Conservation (phyloP, 108 stramenopile species). For the Fistulifera solaris region DNA sequence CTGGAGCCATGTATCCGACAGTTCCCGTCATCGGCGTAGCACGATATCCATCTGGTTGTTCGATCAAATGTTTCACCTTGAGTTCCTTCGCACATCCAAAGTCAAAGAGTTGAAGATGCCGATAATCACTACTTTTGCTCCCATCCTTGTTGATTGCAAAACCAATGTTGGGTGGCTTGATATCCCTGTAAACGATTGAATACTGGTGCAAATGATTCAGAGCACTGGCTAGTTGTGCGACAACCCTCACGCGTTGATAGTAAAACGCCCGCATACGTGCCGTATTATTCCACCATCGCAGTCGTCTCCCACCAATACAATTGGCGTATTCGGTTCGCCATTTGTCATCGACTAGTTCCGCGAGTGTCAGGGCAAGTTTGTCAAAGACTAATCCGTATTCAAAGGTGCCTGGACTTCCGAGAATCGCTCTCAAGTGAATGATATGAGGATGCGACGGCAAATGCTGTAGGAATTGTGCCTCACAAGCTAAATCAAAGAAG, state of each 20-base stretch:
- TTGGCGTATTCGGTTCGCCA: not conserved
- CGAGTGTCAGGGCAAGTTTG: slow-evolving; percentile 41
- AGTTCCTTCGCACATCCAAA: slow-evolving; percentile 67
- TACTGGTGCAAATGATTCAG: slow-evolving; percentile 23
- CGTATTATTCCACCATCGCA: not conserved
- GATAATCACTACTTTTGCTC: slow-evolving; percentile 13
- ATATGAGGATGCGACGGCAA: slow-evolving; percentile 57
- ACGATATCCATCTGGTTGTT: slow-evolving; percentile 21
- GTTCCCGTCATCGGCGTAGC: slow-evolving; percentile 32
- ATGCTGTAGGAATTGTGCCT: slow-evolving; percentile 55
- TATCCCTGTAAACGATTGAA: slow-evolving; percentile 20
- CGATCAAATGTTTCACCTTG: slow-evolving; percentile 13
- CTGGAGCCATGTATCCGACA: slow-evolving; percentile 52
- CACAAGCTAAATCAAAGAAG: slow-evolving; percentile 48
- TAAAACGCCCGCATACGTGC: not conserved
- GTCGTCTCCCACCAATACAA: not conserved
- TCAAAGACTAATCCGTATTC: slow-evolving; percentile 55
- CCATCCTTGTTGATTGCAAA: slow-evolving; percentile 2
- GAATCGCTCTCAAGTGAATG: slow-evolving; percentile 44
- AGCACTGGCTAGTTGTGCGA: slow-evolving; percentile 23
- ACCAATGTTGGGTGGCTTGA: slow-evolving; percentile 30
- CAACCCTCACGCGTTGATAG: slow-evolving; percentile 14
- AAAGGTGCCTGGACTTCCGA: slow-evolving; percentile 30
- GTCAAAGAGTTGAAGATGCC: slow-evolving; percentile 48
- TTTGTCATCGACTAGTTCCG: slow-evolving; percentile 26